phyloP scores from a whole-genome alignment of 306 rosid species.

The Rubus parviflorus region DNA sequence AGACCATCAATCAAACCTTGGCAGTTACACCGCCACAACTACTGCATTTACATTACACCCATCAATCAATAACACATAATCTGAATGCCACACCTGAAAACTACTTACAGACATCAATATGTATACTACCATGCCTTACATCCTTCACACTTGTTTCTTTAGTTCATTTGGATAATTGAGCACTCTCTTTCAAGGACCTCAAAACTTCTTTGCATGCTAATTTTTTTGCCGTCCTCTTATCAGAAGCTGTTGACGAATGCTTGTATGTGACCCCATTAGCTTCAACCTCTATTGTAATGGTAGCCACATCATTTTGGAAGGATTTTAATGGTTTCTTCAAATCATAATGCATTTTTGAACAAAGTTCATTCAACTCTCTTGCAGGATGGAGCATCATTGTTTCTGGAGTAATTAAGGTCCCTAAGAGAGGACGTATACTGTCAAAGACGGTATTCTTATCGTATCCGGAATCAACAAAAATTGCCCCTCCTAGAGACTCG shows the following conservation, averaged over 20 bases:
- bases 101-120: background rate
- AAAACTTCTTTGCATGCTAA: conserved; percentile 51
- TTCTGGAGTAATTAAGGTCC: conserved; percentile 64
- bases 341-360: conserved; percentile 37
- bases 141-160: background rate
- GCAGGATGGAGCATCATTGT: conserved; percentile 51
- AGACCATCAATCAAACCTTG: no score
- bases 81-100: no score
- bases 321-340: conserved; percentile 6
- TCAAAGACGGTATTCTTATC: conserved; percentile 47
- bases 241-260: conserved; percentile 15
- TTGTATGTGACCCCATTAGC: conserved; percentile 39
- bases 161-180: background rate
- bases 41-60: no score
- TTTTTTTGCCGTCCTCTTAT: conserved; percentile 38
- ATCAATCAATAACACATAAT: no score
- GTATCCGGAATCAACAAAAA: conserved; percentile 66
- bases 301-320: conserved; percentile 16
- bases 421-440: conserved; percentile 64
- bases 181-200: conserved; percentile 34
- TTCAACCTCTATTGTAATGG: conserved; percentile 37
- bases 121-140: background rate
- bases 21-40: no score
- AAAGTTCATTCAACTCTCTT: conserved; percentile 46
- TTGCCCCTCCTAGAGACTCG: conserved; percentile 83